Base-by-base conservation (phyloP, 441 rosid species). In the Adansonia gregorii region DNA sequence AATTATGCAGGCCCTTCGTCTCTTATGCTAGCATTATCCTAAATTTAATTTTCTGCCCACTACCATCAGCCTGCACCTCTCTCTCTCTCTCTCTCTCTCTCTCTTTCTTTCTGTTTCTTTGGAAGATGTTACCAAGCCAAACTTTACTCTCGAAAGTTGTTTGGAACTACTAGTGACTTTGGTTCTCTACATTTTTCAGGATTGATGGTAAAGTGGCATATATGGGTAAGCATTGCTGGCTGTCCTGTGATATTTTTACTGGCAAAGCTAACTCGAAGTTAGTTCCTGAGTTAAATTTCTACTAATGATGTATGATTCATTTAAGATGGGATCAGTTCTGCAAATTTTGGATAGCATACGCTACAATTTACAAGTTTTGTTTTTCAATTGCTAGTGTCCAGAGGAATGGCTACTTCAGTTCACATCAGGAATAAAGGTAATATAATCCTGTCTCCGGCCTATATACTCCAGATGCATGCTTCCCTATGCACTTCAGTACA, bases 321-420 rank as follows among this genome's bases (percentile, higher is more conserved):
- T 22, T 15, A 4, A 58, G 27, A 7, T 46, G 41, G 31, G 39
- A 3, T 35, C 66, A 15, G 6, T 39, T 65, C 49, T 20, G 59
- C 19, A n/a, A 49, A 73, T 41, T 10, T n/a, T 54, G 39, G 39
- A 27, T 58, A 27, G 14, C 6, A 48, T 39, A 48, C 72, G 39
- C 58, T 48, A 3, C 49, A 48, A 35, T 56, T 82, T 48, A 74
- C 19, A 69, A 76, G 54, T 24, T 63, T 27, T 82, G 3, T 35
- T 79, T 51, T 79, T 78, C 58, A 43, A n/a, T 72, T 73, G 19
- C 80, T 86, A 91, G 93, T 85, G 83, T 74, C 89, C 92, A 51
- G 87, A 84, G 31, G 93, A 91, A 80, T 89, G 93, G 95, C 78
- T 91, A 14, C 84, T 84, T 79, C 93, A 89, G 78, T 85, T 91